Conservation (phyloP, 768 basidiomycete species). For the Trametes sanguinea region DNA sequence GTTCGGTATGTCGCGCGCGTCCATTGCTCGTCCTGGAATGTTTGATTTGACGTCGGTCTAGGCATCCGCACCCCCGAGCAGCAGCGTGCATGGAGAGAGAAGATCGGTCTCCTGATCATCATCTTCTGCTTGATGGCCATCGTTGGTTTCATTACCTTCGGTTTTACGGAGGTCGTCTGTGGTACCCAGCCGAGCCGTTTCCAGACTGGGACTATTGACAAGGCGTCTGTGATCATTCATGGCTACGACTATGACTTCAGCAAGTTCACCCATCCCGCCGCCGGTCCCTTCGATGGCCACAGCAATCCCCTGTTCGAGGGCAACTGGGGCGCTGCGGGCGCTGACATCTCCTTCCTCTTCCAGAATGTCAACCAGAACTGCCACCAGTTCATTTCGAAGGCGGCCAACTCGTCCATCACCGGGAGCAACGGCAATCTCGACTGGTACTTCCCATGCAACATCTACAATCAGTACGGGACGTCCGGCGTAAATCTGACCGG, state of each 20-base stretch:
- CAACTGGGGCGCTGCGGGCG: slow-evolving; percentile 76
- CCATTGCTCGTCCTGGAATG: not conserved
- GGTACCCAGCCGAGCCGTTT: slow-evolving; percentile 83
- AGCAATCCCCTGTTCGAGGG: slow-evolving; percentile 84
- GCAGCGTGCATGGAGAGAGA: slow-evolving; percentile 97
- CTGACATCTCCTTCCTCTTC: slow-evolving; percentile 93
- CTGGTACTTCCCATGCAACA: slow-evolving; percentile 99
- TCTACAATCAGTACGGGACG: slow-evolving; percentile 72
- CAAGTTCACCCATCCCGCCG: slow-evolving; percentile 80
- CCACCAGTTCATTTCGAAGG: slow-evolving; percentile 70
- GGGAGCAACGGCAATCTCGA: slow-evolving; percentile 62
- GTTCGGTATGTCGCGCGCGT: slow-evolving; percentile 61
- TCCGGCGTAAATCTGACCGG: slow-evolving; percentile 64
- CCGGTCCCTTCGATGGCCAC: slow-evolving; percentile 71
- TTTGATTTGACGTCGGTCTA: slow-evolving; percentile 32
- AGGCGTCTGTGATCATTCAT: slow-evolving; percentile 87
- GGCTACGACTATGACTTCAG: slow-evolving; percentile 93
- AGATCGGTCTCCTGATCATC: slow-evolving; percentile 88
- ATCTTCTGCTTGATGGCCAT: slow-evolving; percentile 84
- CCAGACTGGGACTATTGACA: slow-evolving; percentile 76
- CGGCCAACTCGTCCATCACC: slow-evolving; percentile 69
- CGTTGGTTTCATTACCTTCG: slow-evolving; percentile 98
- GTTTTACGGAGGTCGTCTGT: slow-evolving; percentile 94
- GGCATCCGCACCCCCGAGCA: slow-evolving; percentile 90
- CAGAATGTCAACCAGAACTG: slow-evolving; percentile 90